A percentile compares a stretch with the other conserved stretches of the same genome.
Evolutionary conservation across 176 grass and related monocot genomes (phyloP).

Genomic region (Ananas comosus): DNA sequence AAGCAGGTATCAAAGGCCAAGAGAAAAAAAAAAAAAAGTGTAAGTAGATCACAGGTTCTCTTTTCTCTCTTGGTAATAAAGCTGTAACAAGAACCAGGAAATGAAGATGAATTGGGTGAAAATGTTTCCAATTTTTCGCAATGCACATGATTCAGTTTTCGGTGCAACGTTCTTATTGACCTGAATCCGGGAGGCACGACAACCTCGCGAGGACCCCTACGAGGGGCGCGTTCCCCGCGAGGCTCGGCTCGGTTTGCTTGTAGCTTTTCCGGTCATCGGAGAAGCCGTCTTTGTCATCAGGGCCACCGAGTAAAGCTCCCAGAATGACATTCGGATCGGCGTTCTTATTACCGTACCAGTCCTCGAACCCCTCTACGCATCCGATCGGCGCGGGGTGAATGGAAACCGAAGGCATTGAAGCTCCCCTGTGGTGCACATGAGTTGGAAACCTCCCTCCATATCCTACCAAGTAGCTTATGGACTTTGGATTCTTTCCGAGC

Average conservation of each 20-base stretch:
- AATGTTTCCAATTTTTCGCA: background rate
- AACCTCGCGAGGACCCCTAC: conserved; percentile 60
- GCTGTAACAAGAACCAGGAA: background rate
- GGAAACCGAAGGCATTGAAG: conserved; percentile 59
- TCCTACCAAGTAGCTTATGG: conserved; percentile 70
- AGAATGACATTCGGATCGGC: conserved; percentile 54
- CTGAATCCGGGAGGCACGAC: background rate
- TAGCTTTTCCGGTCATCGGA: conserved; percentile 41
- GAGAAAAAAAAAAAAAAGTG: background rate
- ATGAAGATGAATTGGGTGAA: background rate
- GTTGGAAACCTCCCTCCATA: conserved; percentile 52
- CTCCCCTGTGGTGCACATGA: conserved; percentile 49
- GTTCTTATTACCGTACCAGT: conserved; percentile 34
- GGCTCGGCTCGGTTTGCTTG: conserved; percentile 53
- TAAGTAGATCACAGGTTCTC: background rate
- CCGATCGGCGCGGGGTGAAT: conserved; percentile 40
- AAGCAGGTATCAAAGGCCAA: background rate
- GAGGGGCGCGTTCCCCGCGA: conserved; percentile 40
- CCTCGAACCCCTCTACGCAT: conserved; percentile 49
- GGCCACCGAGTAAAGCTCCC: conserved; percentile 69
- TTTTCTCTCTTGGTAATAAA: background rate
- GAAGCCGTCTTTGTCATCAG: conserved; percentile 39
- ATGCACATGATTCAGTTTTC: no score
- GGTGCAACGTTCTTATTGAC: background rate
- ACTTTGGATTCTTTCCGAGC: conserved; percentile 49